Conservation (phyloP, 1,139 yeast genomes). For the Candida mesenterica region DNA sequence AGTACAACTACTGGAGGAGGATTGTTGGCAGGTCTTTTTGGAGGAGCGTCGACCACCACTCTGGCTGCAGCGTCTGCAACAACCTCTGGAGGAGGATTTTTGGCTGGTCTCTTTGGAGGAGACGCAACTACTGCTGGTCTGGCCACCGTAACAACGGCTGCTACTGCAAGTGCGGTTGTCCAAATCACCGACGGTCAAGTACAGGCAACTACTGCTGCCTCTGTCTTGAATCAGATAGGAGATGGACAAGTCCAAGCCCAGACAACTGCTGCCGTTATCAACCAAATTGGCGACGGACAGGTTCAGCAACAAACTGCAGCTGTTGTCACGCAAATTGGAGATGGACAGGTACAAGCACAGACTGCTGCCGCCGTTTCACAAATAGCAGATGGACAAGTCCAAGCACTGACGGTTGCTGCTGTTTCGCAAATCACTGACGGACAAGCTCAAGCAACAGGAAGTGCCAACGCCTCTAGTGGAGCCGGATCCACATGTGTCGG, state of each 20-base stretch:
- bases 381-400: constrained; percentile 12
- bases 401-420: constrained; percentile 21
- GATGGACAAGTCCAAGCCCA: constrained; percentile 39
- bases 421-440: constrained; percentile 29
- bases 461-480: too few relatives aligned
- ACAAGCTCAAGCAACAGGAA: constrained; percentile 22
- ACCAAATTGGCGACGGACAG: constrained; percentile 38
- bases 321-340: constrained; percentile 25
- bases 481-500: constrained; percentile 24
- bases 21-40: neutral
- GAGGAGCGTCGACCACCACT: constrained; percentile 5
- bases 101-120: constrained; percentile 26
- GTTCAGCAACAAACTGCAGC: constrained; percentile 27
- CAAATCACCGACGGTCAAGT: constrained; percentile 19
- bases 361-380: constrained; percentile 11
- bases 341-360: constrained; percentile 37
- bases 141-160: constrained; percentile 9
- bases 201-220: constrained; percentile 16
- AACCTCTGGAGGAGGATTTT: constrained; percentile 20
- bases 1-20: neutral
- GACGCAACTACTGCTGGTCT: too few relatives aligned
- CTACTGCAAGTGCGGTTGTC: constrained; percentile 17
- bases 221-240: constrained; percentile 27
- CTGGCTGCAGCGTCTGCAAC: constrained; percentile 14
- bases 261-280: constrained; percentile 26